phyloP scores from a whole-genome alignment of 2,329 filamentous ascomycete species.

The Botrytis tulipae region DNA sequence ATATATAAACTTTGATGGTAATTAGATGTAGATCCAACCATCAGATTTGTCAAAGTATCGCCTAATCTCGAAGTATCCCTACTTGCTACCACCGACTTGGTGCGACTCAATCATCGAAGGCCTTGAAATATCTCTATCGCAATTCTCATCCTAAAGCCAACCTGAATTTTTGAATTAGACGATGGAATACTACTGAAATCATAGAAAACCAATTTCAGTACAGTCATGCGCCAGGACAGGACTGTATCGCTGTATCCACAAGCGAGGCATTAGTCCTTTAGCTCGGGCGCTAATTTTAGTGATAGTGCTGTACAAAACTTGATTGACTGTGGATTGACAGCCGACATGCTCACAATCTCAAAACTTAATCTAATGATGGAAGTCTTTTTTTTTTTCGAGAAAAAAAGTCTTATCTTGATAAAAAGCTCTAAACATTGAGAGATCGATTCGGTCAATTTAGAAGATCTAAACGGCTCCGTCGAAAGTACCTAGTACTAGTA shows the following conservation, averaged over 20 bases:
- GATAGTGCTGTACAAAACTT: neutral
- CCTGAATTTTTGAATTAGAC: neutral
- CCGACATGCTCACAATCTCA: neutral
- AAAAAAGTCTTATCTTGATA: no score
- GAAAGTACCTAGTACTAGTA: neutral
- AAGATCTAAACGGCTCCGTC: neutral
- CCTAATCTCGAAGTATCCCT: neutral
- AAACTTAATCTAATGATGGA: neutral
- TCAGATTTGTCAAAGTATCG: neutral
- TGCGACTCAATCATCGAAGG: neutral
- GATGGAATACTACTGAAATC: no score
- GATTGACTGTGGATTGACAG: neutral
- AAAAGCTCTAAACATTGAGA: no score
- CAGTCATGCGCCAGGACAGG: neutral
- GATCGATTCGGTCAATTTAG: no score
- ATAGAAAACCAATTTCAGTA: neutral
- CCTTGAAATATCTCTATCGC: neutral
- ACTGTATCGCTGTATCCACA: neutral
- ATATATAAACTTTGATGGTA: no score
- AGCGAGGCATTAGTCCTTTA: neutral
- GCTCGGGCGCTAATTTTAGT: neutral
- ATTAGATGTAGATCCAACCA: neutral
- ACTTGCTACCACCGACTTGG: neutral
- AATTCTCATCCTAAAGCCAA: neutral
- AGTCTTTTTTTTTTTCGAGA: neutral